Percentiles rank a stretch among this genome's conserved stretches.
Conservation (phyloP, 345 rosid species). For the Populus euphratica region DNA sequence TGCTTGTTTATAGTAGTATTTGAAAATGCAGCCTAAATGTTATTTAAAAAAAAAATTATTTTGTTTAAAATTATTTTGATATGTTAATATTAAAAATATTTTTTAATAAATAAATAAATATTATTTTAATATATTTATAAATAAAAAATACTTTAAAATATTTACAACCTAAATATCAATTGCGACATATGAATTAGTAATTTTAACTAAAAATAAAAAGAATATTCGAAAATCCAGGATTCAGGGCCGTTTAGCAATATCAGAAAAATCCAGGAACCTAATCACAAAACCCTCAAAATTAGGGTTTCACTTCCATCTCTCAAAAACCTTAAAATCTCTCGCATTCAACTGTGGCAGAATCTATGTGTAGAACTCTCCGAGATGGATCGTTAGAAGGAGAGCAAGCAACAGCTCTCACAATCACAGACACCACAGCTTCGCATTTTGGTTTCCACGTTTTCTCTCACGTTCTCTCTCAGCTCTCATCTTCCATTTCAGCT, state of each 20-base stretch:
- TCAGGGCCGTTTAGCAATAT: not conserved
- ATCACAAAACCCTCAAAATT: conserved; percentile 10
- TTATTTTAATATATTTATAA: too few relatives aligned
- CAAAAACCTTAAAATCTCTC: not conserved
- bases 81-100: too few relatives aligned
- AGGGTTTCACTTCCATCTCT: conserved; percentile 21
- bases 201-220: not conserved
- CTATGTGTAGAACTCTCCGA: conserved; percentile 66
- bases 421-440: conserved; percentile 58
- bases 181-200: not conserved
- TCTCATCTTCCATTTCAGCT: conserved; percentile 54
- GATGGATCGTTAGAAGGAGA: conserved; percentile 86
- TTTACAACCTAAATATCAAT: too few relatives aligned
- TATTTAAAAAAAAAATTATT: too few relatives aligned
- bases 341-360: conserved; percentile 53
- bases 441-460: conserved; percentile 71
- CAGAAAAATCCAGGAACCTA: not conserved
- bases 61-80: too few relatives aligned
- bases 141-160: too few relatives aligned
- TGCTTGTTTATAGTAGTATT: too few relatives aligned
- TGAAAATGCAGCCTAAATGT: too few relatives aligned
- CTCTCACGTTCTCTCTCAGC: conserved; percentile 52
- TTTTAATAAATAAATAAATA: too few relatives aligned
- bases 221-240: not conserved
- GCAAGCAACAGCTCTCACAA: conserved; percentile 69